A percentile compares a stretch with the other conserved stretches of the same genome.
Conservation (phyloP, 176 grass and related monocot genomes). For the Zoysia pacifica region DNA sequence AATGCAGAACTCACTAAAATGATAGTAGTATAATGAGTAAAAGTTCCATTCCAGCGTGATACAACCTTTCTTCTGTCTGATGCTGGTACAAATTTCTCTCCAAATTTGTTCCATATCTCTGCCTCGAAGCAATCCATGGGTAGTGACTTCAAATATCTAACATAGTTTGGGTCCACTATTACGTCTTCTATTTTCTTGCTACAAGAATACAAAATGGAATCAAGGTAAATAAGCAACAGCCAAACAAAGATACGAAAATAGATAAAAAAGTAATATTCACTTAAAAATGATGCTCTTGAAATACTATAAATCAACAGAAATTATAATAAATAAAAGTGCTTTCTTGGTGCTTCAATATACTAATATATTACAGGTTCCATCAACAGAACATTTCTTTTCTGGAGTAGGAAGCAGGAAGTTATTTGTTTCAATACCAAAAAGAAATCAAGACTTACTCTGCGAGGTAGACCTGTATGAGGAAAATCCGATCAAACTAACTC, state of each 20-base stretch:
- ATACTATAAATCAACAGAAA: not conserved
- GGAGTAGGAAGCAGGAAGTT: not conserved
- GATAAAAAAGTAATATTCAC: not conserved
- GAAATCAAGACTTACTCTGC: slow-evolving; percentile 42
- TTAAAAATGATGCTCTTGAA: slow-evolving; percentile 9
- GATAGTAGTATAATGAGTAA: not conserved
- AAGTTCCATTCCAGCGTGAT: not conserved
- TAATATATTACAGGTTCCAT: not conserved
- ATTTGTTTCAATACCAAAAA: not conserved
- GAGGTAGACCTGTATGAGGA: slow-evolving; percentile 47
- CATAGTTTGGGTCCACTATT: slow-evolving; percentile 44
- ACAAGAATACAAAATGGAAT: slow-evolving; percentile 40
- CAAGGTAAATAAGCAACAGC: slow-evolving; percentile 8
- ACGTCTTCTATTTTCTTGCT: slow-evolving; percentile 64
- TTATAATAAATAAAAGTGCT: not conserved
- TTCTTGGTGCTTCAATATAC: not conserved
- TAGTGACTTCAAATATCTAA: slow-evolving; percentile 41
- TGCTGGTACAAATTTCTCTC: slow-evolving; percentile 12
- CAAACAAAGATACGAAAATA: not conserved
- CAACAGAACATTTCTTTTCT: not conserved
- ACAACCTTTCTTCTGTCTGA: slow-evolving; percentile 66
- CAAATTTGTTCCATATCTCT: slow-evolving; percentile 54
- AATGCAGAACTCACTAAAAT: slow-evolving; percentile 9
- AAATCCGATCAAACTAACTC: slow-evolving; percentile 54
- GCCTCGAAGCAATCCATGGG: slow-evolving; percentile 55